Evolutionary conservation across 768 basidiomycete species (phyloP), one percentile per base, ranked within the genome.

Genomic region (Calvatia gigantea): DNA sequence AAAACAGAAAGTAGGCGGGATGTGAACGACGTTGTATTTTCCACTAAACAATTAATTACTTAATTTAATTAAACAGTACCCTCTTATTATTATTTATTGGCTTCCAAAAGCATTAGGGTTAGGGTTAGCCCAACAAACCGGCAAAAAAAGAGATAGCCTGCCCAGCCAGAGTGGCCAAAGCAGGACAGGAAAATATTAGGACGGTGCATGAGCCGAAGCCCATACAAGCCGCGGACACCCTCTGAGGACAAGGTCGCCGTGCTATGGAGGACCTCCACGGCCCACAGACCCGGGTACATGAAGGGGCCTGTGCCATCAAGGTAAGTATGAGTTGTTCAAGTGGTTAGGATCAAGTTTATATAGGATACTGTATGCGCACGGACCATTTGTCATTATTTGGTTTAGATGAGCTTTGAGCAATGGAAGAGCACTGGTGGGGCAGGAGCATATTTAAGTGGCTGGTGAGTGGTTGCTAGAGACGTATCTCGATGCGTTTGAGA

Each of bases 161-260:
- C 75, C 70, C 73, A 78, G 75, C 75, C 76, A 77, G 78, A 79
- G 77, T 77, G 81, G 80, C 79, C 76, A 64, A 75, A 76, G 77
- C 71, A 73, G 80, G 79, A 82, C 83, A 69, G 84, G 84, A 76
- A 85, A 85, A 85, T 85, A 85, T 85, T 83, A 62, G 74, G 83
- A 85, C 80, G 76, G 79, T 85, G 83, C 84, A 82, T 84, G 80
- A 76, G 75, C 82, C 80, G 75, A 78, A 81, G 81, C 80, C 67
- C 79, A 84, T 78, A 82, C 81, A 82, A 83, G 68, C 76, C 75
- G 64, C 63, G 60, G 56, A 65, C 62, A 65, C 72, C 73, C 78
- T 72, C 76, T 80, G 78, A 62, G 78, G 78, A 79, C 78, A 80
- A 52, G 74, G 79, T 80, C 78, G 78, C 79, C 79, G 76, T 80